These are phyloP conservation scores for Tuber aestivum DNA, from an alignment of 495 filamentous ascomycete genomes.

Conservation along the genomic window DNA sequence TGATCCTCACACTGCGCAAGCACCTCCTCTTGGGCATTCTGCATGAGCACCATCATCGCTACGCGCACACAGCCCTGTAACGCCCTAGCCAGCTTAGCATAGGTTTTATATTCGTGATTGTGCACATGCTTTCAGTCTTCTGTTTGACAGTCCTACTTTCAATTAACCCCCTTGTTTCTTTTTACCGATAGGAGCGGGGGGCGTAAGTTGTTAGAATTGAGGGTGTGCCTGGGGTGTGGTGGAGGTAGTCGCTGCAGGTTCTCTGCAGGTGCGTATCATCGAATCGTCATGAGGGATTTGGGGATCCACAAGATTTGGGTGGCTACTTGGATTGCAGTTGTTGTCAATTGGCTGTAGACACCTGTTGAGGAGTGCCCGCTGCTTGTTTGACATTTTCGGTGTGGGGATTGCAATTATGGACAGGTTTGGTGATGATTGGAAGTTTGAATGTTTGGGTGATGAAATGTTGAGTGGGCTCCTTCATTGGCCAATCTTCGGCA, in stretches of 20 bases:
- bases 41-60: conserved; percentile 52
- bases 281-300: conserved; percentile 34
- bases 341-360: conserved; percentile 38
- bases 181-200: conserved; percentile 27
- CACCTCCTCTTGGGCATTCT: conserved; percentile 43
- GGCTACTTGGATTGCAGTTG: conserved; percentile 19
- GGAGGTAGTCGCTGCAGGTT: conserved; percentile 30
- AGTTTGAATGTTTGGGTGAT: background rate
- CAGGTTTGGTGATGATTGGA: background rate
- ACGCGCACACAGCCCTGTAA: conserved; percentile 57
- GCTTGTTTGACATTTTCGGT: background rate
- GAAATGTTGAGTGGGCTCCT: background rate
- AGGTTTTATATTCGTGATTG: conserved; percentile 56
- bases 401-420: background rate
- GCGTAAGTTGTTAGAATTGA: background rate
- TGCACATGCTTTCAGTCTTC: conserved; percentile 58
- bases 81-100: conserved; percentile 48
- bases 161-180: background rate
- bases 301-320: conserved; percentile 21
- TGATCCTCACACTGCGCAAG: conserved; percentile 48
- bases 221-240: background rate
- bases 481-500: background rate
- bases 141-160: conserved; percentile 54
- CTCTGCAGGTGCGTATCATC: conserved; percentile 35
- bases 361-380: conserved; percentile 28